Conservation (phyloP, 768 basidiomycete species). For the Leccinum longicurvipes region DNA sequence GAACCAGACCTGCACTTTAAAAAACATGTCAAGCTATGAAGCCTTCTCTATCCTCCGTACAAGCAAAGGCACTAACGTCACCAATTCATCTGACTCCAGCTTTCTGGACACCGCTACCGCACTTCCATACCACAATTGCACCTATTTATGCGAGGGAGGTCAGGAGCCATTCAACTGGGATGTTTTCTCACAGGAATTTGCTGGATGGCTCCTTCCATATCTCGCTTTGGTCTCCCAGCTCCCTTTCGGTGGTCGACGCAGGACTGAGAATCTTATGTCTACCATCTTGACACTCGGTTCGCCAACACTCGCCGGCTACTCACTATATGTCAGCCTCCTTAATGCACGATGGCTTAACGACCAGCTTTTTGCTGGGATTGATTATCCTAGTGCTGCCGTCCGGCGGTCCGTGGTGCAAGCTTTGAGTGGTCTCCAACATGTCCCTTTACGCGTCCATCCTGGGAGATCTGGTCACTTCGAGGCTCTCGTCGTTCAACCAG, state of each 20-base stretch:
- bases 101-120: conserved; percentile 4
- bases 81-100: neutral
- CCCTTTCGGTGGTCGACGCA: conserved; percentile 43
- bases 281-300: conserved; percentile 44
- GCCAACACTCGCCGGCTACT: conserved; percentile 44
- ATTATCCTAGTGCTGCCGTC: conserved; percentile 20
- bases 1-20: neutral
- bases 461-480: conserved; percentile 30
- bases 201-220: conserved; percentile 47
- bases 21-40: neutral
- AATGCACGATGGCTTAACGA: conserved; percentile 42
- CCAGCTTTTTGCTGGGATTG: conserved; percentile 28
- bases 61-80: neutral
- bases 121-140: conserved; percentile 7
- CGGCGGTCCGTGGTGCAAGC: conserved; percentile 28
- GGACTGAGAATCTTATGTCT: conserved; percentile 42
- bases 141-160: neutral
- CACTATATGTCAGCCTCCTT: conserved; percentile 40
- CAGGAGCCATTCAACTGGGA: conserved; percentile 20
- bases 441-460: conserved; percentile 33
- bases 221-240: conserved; percentile 47
- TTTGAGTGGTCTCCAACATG: conserved; percentile 42
- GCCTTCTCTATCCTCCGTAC: neutral
- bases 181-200: conserved; percentile 34
- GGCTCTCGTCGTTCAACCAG: conserved; percentile 40